A percentile compares a stretch with the other conserved stretches of the same genome.
Evolutionary conservation across 192 early-diverging fungal genomes (phyloP).

Genomic region (Obelidium mucronatum): DNA sequence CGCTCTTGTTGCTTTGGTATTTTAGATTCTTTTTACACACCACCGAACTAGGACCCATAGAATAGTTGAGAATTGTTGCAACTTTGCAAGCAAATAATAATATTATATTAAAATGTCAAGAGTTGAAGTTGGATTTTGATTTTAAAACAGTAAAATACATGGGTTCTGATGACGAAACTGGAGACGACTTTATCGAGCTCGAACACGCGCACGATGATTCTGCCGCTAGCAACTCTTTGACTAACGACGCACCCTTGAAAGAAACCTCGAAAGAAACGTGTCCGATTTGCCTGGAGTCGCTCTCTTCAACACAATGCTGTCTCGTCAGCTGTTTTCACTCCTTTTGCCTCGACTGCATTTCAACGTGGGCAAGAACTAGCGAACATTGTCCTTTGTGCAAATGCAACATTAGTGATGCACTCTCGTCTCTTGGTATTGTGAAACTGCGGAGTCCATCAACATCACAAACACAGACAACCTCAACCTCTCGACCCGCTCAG

Average conservation of each 20-base stretch:
- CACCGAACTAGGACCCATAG: too few relatives aligned
- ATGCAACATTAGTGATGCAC: neutral
- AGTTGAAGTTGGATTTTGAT: too few relatives aligned
- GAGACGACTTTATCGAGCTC: too few relatives aligned
- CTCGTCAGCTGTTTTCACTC: slow-evolving; percentile 40
- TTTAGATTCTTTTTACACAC: too few relatives aligned
- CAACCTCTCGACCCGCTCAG: too few relatives aligned
- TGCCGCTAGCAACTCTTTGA: too few relatives aligned
- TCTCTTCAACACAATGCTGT: slow-evolving; percentile 10
- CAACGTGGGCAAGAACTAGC: slow-evolving; percentile 36
- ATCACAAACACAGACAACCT: neutral
- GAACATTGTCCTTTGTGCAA: slow-evolving; percentile 51
- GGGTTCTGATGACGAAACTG: too few relatives aligned
- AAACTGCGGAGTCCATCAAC: neutral
- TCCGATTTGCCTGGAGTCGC: slow-evolving; percentile 40
- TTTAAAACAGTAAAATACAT: too few relatives aligned
- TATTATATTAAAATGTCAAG: too few relatives aligned
- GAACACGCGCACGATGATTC: too few relatives aligned
- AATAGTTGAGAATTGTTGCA: too few relatives aligned
- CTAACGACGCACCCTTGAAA: neutral
- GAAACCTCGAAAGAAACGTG: slow-evolving; percentile 14
- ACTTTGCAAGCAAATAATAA: too few relatives aligned
- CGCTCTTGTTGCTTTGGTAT: neutral
- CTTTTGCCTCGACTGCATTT: slow-evolving; percentile 53
- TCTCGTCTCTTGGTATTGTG: neutral